A percentile compares a stretch with the other conserved stretches of the same genome.
These are phyloP conservation scores for Stellera chamaejasme DNA, from an alignment of 345 rosid species.

Conservation along the genomic window DNA sequence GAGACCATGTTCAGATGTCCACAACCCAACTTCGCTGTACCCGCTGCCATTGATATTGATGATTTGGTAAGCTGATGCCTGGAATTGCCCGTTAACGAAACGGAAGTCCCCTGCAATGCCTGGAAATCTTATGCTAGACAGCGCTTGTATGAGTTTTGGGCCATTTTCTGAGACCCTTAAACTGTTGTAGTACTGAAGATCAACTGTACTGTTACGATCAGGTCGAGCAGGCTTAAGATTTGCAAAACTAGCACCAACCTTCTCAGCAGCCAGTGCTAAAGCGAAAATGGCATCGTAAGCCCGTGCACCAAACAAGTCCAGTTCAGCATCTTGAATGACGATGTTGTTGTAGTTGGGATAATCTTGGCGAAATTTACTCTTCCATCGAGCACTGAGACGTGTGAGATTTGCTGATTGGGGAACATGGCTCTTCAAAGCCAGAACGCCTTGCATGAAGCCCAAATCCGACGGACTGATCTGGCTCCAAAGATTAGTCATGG, in stretches of 20 bases:
- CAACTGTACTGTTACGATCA: conserved; percentile 10
- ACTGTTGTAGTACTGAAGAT: conserved; percentile 19
- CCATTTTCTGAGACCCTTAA: conserved; percentile 36
- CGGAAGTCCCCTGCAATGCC: conserved; percentile 34
- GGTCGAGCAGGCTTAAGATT: conserved; percentile 14
- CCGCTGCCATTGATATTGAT: conserved; percentile 29
- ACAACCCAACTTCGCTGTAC: conserved; percentile 30
- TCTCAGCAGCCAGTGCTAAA: conserved; percentile 41
- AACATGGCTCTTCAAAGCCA: conserved; percentile 31
- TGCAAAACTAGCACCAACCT: conserved; percentile 14
- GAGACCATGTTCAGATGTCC: conserved; percentile 35
- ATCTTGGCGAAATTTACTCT: conserved; percentile 14
- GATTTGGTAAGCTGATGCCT: conserved; percentile 29
- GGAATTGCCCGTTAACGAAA: conserved; percentile 26
- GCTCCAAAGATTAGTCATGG: conserved; percentile 13
- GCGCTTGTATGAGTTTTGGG: conserved; percentile 21
- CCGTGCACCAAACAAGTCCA: conserved; percentile 29
- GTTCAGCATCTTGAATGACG: conserved; percentile 11
- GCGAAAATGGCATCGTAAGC: conserved; percentile 47
- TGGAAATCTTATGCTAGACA: conserved; percentile 25
- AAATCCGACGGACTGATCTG: conserved; percentile 7
- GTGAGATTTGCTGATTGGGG: conserved; percentile 13
- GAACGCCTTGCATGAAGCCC: conserved; percentile 32
- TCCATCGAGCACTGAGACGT: conserved; percentile 26
- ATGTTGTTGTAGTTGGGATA: not conserved